Base-by-base conservation (phyloP, 176 grass and related monocot species). In the Melocanna baccifera region DNA sequence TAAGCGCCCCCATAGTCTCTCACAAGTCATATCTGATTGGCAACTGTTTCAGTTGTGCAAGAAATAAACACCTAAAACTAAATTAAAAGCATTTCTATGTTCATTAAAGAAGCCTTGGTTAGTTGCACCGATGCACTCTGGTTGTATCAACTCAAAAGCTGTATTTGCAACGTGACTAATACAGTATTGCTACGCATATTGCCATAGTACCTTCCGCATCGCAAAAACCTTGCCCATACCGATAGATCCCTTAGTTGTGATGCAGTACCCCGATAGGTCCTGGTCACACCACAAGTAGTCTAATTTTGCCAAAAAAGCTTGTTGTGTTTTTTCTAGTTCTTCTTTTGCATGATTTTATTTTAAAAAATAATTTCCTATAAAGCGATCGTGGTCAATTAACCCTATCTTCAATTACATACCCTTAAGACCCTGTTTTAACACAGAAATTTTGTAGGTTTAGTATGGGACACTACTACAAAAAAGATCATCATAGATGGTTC, bases 1-100 rank as follows among this genome's bases (percentile, higher is more conserved):
- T n/a, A n/a, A n/a, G n/a, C n/a, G n/a, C n/a, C n/a, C n/a, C n/a
- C n/a, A n/a, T n/a, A n/a, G n/a, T n/a, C 32, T 34, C 3, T 34
- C 32, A 34, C 19, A 34, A 77, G 45, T 5, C 45, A 19, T 13
- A 41, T 8, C 11, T 59, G 57, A 51, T 22, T 37, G 57, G 43
- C 43, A 26, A n/a, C 66, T 65, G 23, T 80, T 65, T 48, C 46
- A 73, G 76, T n/a, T 64, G 76, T 42, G 67, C 76, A 86, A 76
- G 82, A 66, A 67, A 84, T 34, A 16, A 22, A 29, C 10, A 41
- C 82, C 59, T 55, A 40, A 75, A 74, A 75, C 69, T 14, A 50
- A 80, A 64, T 25, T 7, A 71, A 72, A 26, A 72, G 12, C 41
- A 29, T 47, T 29, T 62, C n/a, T 62, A 5, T 16, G 59, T 6